Percentiles rank a stretch among this genome's conserved stretches.
Evolutionary conservation across 2,329 filamentous ascomycete species (phyloP).

Genomic region (Cladobotryum protrusum): DNA sequence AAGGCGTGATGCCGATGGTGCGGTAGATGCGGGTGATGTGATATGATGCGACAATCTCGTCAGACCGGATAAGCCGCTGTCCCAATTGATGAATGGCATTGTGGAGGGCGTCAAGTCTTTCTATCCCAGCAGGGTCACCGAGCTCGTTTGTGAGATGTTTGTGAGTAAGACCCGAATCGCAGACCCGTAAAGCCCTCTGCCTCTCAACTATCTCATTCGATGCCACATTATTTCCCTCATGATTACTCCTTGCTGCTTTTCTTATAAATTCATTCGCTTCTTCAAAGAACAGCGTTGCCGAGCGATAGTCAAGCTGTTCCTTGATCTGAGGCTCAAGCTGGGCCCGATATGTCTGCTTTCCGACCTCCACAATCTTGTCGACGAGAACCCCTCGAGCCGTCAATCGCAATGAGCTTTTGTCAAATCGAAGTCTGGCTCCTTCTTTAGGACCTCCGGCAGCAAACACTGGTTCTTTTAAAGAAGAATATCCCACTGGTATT

Average conservation of each 20-base stretch:
- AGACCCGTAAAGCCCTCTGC: conserved; percentile 12
- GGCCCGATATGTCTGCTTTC: conserved; percentile 10
- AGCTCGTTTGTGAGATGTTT: conserved; percentile 5
- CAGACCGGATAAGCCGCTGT: conserved; percentile 10
- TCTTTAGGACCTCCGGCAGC: conserved; percentile 17
- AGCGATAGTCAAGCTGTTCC: conserved; percentile 18
- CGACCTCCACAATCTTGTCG: conserved; percentile 18
- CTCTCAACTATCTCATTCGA: background rate
- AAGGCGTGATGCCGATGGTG: conserved; percentile 18
- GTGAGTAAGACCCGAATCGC: conserved; percentile 16
- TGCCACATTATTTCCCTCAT: background rate
- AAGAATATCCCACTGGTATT: conserved; percentile 20
- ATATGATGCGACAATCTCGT: conserved; percentile 9
- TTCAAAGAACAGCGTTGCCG: conserved; percentile 19
- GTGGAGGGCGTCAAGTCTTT: conserved; percentile 9
- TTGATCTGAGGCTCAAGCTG: background rate
- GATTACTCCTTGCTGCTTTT: background rate
- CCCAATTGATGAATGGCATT: conserved; percentile 9
- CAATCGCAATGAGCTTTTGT: conserved; percentile 11
- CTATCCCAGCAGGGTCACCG: background rate
- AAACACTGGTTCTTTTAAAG: conserved; percentile 17
- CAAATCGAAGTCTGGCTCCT: background rate
- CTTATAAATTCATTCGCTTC: conserved; percentile 20
- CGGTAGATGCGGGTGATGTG: conserved; percentile 18
- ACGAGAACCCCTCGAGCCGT: conserved; percentile 17